Evolutionary conservation across 2,329 filamentous ascomycete species (phyloP).

Genomic region (Sclerotinia glacialis): DNA sequence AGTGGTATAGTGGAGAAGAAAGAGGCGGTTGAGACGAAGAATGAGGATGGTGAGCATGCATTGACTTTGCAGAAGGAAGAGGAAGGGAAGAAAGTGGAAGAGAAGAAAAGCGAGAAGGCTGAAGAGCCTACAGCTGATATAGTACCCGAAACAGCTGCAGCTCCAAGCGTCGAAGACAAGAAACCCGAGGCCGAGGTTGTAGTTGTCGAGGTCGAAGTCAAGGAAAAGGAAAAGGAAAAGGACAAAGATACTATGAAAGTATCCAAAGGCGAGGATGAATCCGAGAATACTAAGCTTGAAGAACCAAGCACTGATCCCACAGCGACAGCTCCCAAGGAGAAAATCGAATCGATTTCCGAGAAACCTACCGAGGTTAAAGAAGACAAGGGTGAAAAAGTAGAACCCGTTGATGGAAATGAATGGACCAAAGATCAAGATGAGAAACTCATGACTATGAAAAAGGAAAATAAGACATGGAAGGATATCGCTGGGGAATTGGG

Average conservation of each 20-base stretch:
- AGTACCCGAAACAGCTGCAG: neutral
- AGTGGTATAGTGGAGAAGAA: constrained; percentile 8
- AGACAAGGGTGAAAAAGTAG: constrained; percentile 12
- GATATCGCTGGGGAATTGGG: constrained; percentile 27
- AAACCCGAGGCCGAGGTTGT: neutral
- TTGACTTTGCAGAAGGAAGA: constrained; percentile 17
- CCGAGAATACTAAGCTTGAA: neutral
- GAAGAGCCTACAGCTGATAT: constrained; percentile 13
- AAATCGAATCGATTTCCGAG: neutral
- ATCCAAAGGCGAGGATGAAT: constrained; percentile 12
- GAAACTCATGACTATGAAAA: constrained; percentile 34
- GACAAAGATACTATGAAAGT: neutral
- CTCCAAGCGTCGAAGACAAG: neutral
- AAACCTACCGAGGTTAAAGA: neutral
- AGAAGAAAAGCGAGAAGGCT: constrained; percentile 22
- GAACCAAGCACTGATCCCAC: constrained; percentile 10
- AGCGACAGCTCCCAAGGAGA: constrained; percentile 18
- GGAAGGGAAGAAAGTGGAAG: neutral
- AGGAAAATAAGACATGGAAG: constrained; percentile 31
- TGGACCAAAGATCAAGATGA: constrained; percentile 36
- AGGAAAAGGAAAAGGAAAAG: neutral
- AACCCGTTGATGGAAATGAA: constrained; percentile 6
- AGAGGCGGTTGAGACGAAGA: constrained; percentile 22
- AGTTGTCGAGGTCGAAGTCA: neutral
- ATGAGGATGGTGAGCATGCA: constrained; percentile 9